Base-by-base conservation (phyloP, 352 stramenopile species). In the Pythium brachiatum region DNA sequence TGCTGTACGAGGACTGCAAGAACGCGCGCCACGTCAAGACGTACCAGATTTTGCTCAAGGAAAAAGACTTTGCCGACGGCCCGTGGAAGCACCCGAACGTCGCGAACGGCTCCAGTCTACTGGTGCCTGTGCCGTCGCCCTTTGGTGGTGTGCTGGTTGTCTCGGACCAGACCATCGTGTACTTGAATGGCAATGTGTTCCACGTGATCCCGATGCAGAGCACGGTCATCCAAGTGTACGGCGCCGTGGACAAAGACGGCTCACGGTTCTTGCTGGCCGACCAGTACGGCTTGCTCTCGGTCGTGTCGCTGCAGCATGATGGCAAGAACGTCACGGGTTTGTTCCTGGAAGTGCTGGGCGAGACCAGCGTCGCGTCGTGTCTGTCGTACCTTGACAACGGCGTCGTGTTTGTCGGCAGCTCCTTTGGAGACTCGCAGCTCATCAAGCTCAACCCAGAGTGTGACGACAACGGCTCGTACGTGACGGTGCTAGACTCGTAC, bases 401-500 rank as follows among this genome's bases (percentile, higher is more conserved):
- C 38, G 81, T 97, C 16, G 90, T 98, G 4, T 99, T 98, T 80
- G 89, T 98, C 41, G 97, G 95, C 43, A 98, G 89, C 68, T 83
- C 82, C 15, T 96, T 98, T 61, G 96, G 94, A 2, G 96, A 99
- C 74, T 98, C 90, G 53, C 95, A 99, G 70, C 69, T 99, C 47
- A 85, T 99, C 63, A 96, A 97, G 73, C 86, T 99, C 16, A 84
- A 89, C 58, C 62, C 78, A 2, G 77, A 93, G 29, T 76, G 73
- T 2, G 88, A 96, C 56, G 81, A 92, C 21, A 67, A 80, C n/a
- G 83, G 70, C 57, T 96, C 66, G 8, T 98, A 98, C 71, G 66
- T 99, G 25, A 83, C 96, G 60, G 86, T 99, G 0, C 72, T 99
- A 50, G 96, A 99, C 73, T 97, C 95, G 57, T 99, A 99, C 62